Evolutionary conservation across 371 early-diverging fungal species (phyloP).

Genomic region (Mortierella sp.): DNA sequence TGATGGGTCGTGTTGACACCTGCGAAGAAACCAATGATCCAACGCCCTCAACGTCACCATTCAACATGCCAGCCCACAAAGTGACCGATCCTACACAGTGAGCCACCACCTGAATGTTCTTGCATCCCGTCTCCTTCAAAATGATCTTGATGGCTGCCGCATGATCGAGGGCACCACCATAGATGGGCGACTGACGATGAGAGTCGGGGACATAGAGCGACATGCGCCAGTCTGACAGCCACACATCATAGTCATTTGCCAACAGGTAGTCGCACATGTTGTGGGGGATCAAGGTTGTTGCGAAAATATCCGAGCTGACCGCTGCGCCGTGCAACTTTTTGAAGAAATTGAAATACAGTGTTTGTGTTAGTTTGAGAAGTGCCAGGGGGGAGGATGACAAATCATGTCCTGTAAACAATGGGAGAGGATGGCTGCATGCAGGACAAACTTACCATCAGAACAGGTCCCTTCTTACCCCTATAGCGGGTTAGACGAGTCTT

Average conservation of each 20-base stretch:
- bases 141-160: constrained; percentile 53
- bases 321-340: constrained; percentile 55
- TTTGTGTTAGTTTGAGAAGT: no score
- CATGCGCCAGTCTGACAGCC: constrained; percentile 54
- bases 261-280: constrained; percentile 54
- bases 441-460: constrained; percentile 47
- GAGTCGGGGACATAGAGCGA: constrained; percentile 36
- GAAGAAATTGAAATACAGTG: neutral
- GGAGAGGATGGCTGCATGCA: neutral
- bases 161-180: constrained; percentile 41
- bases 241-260: constrained; percentile 55
- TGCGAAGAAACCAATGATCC: constrained; percentile 50
- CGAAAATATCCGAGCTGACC: constrained; percentile 49
- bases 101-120: constrained; percentile 53
- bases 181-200: constrained; percentile 47
- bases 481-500: constrained; percentile 44
- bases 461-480: constrained; percentile 54
- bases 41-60: constrained; percentile 55
- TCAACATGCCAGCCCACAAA: constrained; percentile 55
- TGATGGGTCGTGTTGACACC: constrained; percentile 33
- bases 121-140: constrained; percentile 35
- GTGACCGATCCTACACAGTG: constrained; percentile 56
- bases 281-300: constrained; percentile 51
- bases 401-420: no score
- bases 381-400: no score